Evolutionary conservation across 1,284 basidiomycete species (phyloP).

Genomic region (Boletellus sp.): DNA sequence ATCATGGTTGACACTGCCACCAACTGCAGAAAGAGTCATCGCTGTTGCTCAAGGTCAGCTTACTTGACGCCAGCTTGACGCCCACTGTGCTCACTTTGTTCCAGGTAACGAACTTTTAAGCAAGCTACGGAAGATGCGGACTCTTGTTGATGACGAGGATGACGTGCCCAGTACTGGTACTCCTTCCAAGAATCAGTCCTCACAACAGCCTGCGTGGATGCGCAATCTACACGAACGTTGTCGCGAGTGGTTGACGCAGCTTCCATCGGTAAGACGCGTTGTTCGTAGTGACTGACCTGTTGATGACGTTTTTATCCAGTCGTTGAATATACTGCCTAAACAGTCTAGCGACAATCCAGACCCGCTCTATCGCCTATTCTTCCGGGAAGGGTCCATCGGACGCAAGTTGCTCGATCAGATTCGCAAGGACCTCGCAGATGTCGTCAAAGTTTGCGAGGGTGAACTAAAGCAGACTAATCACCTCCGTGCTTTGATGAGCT

Average conservation of each 20-base stretch:
- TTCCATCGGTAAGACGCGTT: slow-evolving; percentile 64
- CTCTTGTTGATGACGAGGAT: slow-evolving; percentile 85
- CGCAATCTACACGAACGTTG: slow-evolving; percentile 75
- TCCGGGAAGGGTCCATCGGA: slow-evolving; percentile 83
- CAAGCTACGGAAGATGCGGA: slow-evolving; percentile 90
- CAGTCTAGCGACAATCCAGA: slow-evolving; percentile 71
- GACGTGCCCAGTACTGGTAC: slow-evolving; percentile 48
- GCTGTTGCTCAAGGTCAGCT: slow-evolving; percentile 81
- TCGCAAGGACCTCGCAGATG: slow-evolving; percentile 74
- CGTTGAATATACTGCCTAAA: slow-evolving; percentile 60
- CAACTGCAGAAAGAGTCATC: slow-evolving; percentile 87
- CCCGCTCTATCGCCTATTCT: slow-evolving; percentile 84
- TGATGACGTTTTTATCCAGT: slow-evolving; percentile 36
- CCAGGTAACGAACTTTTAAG: slow-evolving; percentile 78
- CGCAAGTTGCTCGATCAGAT: slow-evolving; percentile 74
- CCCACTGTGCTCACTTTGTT: slow-evolving; percentile 11
- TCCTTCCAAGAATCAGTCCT: slow-evolving; percentile 57
- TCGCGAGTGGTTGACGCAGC: slow-evolving; percentile 73
- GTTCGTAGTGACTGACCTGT: neutral
- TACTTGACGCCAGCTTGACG: neutral
- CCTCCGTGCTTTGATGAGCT: slow-evolving; percentile 81
- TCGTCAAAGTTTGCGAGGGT: slow-evolving; percentile 83
- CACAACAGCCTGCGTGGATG: slow-evolving; percentile 92
- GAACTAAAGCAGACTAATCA: slow-evolving; percentile 93
- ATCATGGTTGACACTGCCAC: slow-evolving; percentile 87